Evolutionary conservation across 495 filamentous ascomycete species (phyloP).

Genomic region (Podospora conica): DNA sequence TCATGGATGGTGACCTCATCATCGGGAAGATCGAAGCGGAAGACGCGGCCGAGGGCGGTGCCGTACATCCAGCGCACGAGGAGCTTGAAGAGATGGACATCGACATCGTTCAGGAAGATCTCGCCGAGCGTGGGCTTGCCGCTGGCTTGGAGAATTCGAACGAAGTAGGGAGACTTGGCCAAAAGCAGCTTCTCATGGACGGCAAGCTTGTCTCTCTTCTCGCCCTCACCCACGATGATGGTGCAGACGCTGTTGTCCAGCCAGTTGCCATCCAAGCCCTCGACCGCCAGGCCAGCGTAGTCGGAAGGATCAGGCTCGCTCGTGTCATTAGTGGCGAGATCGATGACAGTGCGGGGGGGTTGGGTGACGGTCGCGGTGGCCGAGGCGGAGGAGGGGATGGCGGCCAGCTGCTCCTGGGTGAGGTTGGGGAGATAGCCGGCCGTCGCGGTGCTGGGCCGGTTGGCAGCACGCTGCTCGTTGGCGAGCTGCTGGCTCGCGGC

Average conservation of each 20-base stretch:
- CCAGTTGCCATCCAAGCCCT: not conserved
- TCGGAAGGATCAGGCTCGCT: not conserved
- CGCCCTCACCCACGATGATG: slow-evolving; percentile 16
- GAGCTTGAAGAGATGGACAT: slow-evolving; percentile 21
- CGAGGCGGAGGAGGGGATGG: not conserved
- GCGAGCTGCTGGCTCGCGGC: not conserved
- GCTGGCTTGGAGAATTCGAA: slow-evolving; percentile 8
- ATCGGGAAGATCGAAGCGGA: slow-evolving; percentile 18
- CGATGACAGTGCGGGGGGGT: not conserved
- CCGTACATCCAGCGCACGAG: slow-evolving; percentile 28
- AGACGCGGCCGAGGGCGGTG: slow-evolving; percentile 19
- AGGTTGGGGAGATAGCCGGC: no score
- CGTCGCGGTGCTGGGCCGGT: no score
- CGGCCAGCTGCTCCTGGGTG: not conserved
- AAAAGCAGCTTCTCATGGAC: slow-evolving; percentile 26
- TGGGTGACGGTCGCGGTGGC: not conserved
- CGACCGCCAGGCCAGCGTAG: not conserved
- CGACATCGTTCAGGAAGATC: slow-evolving; percentile 13
- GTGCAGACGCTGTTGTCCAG: slow-evolving; percentile 9
- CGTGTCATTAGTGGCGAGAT: not conserved
- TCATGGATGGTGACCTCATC: slow-evolving; percentile 17
- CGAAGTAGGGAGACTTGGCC: slow-evolving; percentile 21
- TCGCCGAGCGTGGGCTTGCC: not conserved
- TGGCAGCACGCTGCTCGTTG: not conserved
- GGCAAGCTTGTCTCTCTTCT: slow-evolving; percentile 10